Evolutionary conservation across 805 yeast species (phyloP).

Genomic region (Saccharomycopsis babjevae): DNA sequence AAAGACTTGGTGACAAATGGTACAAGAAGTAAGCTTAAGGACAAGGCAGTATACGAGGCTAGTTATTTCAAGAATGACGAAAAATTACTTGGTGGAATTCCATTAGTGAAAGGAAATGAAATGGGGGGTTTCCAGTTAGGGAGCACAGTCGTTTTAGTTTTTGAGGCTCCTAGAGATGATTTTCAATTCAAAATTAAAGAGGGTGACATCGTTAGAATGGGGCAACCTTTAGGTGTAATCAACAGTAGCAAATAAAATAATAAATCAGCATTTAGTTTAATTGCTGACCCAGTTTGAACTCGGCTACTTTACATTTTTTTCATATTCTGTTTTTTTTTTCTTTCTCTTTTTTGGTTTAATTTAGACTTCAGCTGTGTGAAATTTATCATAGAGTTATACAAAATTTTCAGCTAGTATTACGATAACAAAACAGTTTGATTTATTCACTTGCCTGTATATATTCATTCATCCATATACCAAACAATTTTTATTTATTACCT

Average conservation of each 20-base stretch:
- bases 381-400: not conserved
- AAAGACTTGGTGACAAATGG: constrained; percentile 80
- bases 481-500: not conserved
- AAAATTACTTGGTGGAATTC: constrained; percentile 69
- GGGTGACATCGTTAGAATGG: constrained; percentile 79
- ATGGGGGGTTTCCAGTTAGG: constrained; percentile 97
- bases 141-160: constrained; percentile 90
- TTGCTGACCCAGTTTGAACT: not conserved
- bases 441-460: not conserved
- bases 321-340: not conserved
- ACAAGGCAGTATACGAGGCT: constrained; percentile 88
- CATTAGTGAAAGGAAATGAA: constrained; percentile 83
- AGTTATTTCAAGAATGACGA: constrained; percentile 70
- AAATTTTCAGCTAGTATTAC: not conserved
- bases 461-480: not conserved
- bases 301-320: not conserved
- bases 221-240: constrained; percentile 58
- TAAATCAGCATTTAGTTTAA: not conserved
- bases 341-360: not conserved
- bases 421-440: not conserved
- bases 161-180: constrained; percentile 75
- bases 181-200: constrained; percentile 60
- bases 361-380: not conserved
- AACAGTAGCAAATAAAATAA: not conserved
- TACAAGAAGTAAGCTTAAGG: constrained; percentile 48